Evolutionary conservation across 148 eudicot species (phyloP).

Genomic region (Euryodendron excelsum): DNA sequence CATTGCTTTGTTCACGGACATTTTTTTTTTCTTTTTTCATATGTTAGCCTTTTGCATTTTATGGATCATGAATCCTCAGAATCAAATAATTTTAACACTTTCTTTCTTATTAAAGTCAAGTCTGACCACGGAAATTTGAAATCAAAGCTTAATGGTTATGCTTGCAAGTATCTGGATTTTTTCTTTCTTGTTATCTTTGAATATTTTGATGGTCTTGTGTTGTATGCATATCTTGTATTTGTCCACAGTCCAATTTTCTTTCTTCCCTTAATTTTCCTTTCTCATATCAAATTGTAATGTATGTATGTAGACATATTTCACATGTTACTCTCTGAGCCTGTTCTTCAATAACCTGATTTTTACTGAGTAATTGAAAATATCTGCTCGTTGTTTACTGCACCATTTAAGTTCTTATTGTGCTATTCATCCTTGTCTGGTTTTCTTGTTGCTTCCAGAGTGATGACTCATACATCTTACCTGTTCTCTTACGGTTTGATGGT

Average conservation of each 20-base stretch:
- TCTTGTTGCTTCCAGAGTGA: slow-evolving; percentile 49
- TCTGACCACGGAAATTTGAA: background rate
- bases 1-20: background rate
- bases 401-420: background rate
- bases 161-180: background rate
- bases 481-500: slow-evolving; percentile 87
- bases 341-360: background rate
- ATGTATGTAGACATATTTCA: background rate
- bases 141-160: background rate
- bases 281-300: background rate
- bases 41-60: background rate
- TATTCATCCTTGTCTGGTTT: slow-evolving; percentile 1
- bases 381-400: background rate
- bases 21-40: no score
- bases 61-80: background rate
- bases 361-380: background rate
- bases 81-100: background rate
- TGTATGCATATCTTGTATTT: background rate
- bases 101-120: background rate
- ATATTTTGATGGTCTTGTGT: slow-evolving; percentile 7
- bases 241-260: background rate
- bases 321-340: background rate
- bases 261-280: background rate
- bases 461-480: slow-evolving; percentile 90
- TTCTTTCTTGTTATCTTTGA: background rate